Conservation (phyloP, 1,284 basidiomycete species). For the Malassezia sympodialis region DNA sequence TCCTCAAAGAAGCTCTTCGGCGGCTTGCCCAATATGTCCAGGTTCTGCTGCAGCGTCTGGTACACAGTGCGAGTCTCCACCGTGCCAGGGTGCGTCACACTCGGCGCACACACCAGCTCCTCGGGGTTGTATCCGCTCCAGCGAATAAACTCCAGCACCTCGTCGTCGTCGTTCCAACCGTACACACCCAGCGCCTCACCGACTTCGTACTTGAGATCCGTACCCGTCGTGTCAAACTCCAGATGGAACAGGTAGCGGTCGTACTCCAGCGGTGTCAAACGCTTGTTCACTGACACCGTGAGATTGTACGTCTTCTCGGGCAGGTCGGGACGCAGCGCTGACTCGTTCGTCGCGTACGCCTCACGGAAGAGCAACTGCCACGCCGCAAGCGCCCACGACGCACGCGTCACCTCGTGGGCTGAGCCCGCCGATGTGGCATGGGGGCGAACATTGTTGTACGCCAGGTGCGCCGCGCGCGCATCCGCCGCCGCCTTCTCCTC, state of each 20-base stretch:
- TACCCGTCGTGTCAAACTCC: slow-evolving; percentile 84
- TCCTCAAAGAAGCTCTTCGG: slow-evolving; percentile 90
- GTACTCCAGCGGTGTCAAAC: slow-evolving; percentile 86
- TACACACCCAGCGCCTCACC: slow-evolving; percentile 94
- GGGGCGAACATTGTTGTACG: slow-evolving; percentile 35
- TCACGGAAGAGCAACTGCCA: slow-evolving; percentile 48
- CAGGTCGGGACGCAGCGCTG: slow-evolving; percentile 62
- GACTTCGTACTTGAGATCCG: slow-evolving; percentile 86
- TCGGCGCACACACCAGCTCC: slow-evolving; percentile 69
- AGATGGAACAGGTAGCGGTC: slow-evolving; percentile 98
- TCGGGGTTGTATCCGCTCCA: slow-evolving; percentile 84
- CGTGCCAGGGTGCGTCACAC: slow-evolving; percentile 49
- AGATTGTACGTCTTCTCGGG: slow-evolving; percentile 85
- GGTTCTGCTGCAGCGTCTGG: slow-evolving; percentile 89
- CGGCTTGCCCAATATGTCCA: slow-evolving; percentile 91
- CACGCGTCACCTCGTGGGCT: slow-evolving; percentile 20
- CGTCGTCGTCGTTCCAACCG: slow-evolving; percentile 88
- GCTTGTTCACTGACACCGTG: slow-evolving; percentile 83
- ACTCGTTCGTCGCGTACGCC: slow-evolving; percentile 35
- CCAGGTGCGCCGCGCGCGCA: slow-evolving; percentile 29
- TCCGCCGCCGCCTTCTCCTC: slow-evolving; percentile 32
- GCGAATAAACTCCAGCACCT: slow-evolving; percentile 75
- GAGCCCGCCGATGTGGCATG: slow-evolving; percentile 26
- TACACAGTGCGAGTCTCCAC: slow-evolving; percentile 76
- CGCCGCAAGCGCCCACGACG: slow-evolving; percentile 42